Evolutionary conservation across 2,329 filamentous ascomycete genomes (phyloP), one percentile per base, ranked within the genome.

Genomic region (Ophiostoma angusticollis): DNA sequence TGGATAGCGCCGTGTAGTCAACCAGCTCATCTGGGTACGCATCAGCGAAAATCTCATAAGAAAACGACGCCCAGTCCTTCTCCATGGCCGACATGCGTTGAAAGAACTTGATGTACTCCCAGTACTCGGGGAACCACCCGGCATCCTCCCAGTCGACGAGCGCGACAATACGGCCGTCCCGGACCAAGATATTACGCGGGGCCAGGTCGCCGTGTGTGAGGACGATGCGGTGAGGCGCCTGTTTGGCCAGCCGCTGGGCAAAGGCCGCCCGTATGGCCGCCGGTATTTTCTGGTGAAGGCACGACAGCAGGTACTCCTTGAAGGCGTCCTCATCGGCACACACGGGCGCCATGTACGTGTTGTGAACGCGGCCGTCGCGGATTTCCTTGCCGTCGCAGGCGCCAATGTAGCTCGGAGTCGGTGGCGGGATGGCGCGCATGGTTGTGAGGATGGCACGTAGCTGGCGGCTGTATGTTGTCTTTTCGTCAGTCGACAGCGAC

Each of bases 141-240:
- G 60, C 53, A 22, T 57, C 54, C 46, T 69, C 64, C 64, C 64
- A 69, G 45, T 68, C 66, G 18, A 69, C 40, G 18, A 68, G 56
- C 3, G 57, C 65, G 30, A 53, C 53, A 13, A 67, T 52, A 7
- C 56, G 50, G 13, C 58, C 59, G 3, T 56, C 59, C 2, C 51
- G 44, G 3, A 59, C 52, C 4, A 70, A 42, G 22, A 70, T 65
- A 39, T 70, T 70, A 3, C 60, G 46, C 3, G 56, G 58, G 9
- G 54, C 56, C 9, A 74, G 54, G 49, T 74, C 69, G 3, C 61
- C 61, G 52, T 74, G 68, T 2, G 67, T 67, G 42, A 74, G 64
- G 1, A 64, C 57, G 23, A 60, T 49, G n/a, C 47, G 47, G 45
- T 60, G 53, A 14, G 49, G 24, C 0, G 9, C 16, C 17, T 30